Percentiles rank a stretch among this genome's conserved stretches.
phyloP scores from a whole-genome alignment of 176 grass and related monocot genomes.

The barley (Hordeum vulgare) region MorexV3_pseudomolecules_assembly NC_058524.1:53759640-53760139 shows the following conservation, averaged over 20 bases:
- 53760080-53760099: conserved; percentile 45
- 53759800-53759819: not conserved
- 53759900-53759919: conserved; percentile 16
- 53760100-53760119: conserved; percentile 2
- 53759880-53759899: conserved; percentile 16
- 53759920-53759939: conserved; percentile 16
- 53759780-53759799: not conserved
- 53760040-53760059: conserved; percentile 3
- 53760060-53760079: conserved; percentile 39
- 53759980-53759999: not conserved
- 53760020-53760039: conserved; percentile 25
- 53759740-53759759: not conserved
- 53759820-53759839: not conserved
- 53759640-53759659: not conserved
- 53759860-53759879: not conserved
- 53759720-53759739: not conserved
- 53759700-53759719: not conserved
- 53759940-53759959: conserved; percentile 18
- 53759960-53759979: not conserved
- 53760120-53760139: not conserved
- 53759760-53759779: not conserved
- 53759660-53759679: not conserved
- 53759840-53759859: not conserved
- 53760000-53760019: conserved; percentile 31
- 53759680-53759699: not conserved